Evolutionary conservation across 495 filamentous ascomycete genomes (phyloP).

Genomic region (Annulohypoxylon nitens): DNA sequence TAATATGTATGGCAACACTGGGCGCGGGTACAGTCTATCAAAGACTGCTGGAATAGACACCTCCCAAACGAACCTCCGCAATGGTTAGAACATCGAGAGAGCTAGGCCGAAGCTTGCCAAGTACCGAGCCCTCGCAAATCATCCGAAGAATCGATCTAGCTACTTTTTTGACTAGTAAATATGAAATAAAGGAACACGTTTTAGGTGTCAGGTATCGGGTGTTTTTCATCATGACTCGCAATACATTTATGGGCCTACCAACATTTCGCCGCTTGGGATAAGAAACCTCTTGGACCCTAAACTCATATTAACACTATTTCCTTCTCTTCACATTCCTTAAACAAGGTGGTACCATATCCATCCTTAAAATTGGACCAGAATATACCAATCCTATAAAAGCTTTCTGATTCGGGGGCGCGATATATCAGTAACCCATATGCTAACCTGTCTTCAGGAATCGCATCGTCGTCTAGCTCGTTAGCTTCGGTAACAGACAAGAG

Average conservation of each 20-base stretch:
- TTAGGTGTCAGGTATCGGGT: not conserved
- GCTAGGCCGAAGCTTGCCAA: not conserved
- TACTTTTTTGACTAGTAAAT: slow-evolving; percentile 29
- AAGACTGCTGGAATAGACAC: slow-evolving; percentile 42
- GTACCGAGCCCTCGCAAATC: not conserved
- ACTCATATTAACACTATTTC: not conserved
- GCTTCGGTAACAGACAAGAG: not conserved
- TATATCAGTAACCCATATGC: not conserved
- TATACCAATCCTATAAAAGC: not conserved
- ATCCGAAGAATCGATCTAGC: slow-evolving; percentile 23
- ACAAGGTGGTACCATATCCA: not conserved
- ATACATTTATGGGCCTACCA: not conserved
- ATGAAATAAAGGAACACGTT: slow-evolving; percentile 10
- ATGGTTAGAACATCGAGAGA: slow-evolving; percentile 7
- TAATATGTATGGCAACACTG: slow-evolving; percentile 39
- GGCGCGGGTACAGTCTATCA: slow-evolving; percentile 36
- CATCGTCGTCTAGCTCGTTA: not conserved
- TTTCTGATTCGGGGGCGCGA: not conserved
- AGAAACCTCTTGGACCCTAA: not conserved
- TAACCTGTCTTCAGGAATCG: not conserved
- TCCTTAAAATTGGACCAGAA: not conserved
- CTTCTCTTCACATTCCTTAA: not conserved
- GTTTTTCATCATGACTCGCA: not conserved
- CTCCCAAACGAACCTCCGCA: slow-evolving; percentile 17
- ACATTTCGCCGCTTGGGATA: not conserved